These are phyloP conservation scores for Ophiocordyceps australis DNA, from an alignment of 2,329 filamentous ascomycete genomes.

Conservation along the genomic window DNA sequence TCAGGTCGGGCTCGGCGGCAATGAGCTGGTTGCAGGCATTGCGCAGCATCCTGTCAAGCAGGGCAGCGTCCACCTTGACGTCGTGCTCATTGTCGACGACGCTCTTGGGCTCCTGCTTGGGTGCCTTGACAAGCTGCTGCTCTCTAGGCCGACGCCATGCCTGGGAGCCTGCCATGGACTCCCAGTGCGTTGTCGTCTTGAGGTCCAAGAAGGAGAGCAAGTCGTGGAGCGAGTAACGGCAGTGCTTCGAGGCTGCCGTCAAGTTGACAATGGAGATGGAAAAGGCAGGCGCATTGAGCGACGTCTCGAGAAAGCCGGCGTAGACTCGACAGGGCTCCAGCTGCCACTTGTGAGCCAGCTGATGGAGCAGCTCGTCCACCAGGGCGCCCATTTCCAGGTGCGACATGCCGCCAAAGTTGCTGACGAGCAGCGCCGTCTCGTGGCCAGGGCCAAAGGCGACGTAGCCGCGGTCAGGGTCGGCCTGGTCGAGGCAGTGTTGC, in stretches of 20 bases:
- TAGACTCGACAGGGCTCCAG: constrained; percentile 48
- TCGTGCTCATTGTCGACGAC: constrained; percentile 22
- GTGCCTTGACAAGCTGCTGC: constrained; percentile 19
- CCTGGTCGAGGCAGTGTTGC: constrained; percentile 44
- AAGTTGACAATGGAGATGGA: constrained; percentile 47
- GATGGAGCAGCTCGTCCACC: constrained; percentile 46
- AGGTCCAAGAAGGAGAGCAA: constrained; percentile 55
- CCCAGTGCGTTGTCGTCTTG: constrained; percentile 51
- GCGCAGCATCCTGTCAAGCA: constrained; percentile 32
- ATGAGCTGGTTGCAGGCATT: constrained; percentile 43
- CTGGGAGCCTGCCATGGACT: constrained; percentile 38
- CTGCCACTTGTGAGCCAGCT: constrained; percentile 36
- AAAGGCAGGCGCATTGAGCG: constrained; percentile 59
- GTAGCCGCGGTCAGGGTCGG: constrained; percentile 54
- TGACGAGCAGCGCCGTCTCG: constrained; percentile 52
- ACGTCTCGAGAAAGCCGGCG: constrained; percentile 61
- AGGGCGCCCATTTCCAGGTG: constrained; percentile 56
- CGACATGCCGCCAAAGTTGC: constrained; percentile 61
- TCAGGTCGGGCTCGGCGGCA: constrained; percentile 51
- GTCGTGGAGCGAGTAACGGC: too few relatives aligned
- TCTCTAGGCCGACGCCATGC: constrained; percentile 44
- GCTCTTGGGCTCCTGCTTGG: constrained; percentile 11
- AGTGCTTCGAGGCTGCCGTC: constrained; percentile 36
- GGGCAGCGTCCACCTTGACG: constrained; percentile 30
- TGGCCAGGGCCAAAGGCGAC: constrained; percentile 38